These are phyloP conservation scores for Aegilops longissima DNA, from an alignment of 176 grass and related monocot genomes.

Conservation along the genomic window DNA sequence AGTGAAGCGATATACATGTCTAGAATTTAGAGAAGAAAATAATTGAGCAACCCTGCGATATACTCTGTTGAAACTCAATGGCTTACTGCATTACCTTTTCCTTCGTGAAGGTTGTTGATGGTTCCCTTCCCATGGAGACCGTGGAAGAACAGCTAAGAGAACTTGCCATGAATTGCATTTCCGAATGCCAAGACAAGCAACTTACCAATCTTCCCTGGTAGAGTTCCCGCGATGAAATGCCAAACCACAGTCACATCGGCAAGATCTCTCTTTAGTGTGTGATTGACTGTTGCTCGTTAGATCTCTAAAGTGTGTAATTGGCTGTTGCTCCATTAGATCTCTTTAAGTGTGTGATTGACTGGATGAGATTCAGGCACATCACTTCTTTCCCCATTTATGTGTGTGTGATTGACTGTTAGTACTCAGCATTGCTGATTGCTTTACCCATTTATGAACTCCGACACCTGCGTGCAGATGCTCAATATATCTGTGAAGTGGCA, in stretches of 20 bases:
- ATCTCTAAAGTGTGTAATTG: neutral
- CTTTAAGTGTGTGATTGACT: neutral
- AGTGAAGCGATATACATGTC: neutral
- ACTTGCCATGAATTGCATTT: constrained; percentile 49
- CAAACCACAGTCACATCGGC: neutral
- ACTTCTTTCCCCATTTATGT: neutral
- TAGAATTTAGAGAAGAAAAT: neutral
- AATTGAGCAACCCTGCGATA: neutral
- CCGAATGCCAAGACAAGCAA: constrained; percentile 58
- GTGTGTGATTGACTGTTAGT: too few relatives aligned
- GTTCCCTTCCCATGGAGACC: constrained; percentile 64
- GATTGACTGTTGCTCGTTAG: neutral
- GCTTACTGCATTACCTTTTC: constrained; percentile 2
- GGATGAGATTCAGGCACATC: neutral
- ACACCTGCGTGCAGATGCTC: neutral
- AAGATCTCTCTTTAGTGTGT: neutral
- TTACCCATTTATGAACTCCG: neutral
- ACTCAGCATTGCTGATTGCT: too few relatives aligned
- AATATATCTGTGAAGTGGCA: neutral
- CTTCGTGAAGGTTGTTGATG: constrained; percentile 56
- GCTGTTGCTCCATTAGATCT: neutral
- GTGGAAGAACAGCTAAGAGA: constrained; percentile 70
- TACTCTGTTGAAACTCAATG: too few relatives aligned
- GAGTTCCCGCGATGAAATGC: constrained; percentile 15
- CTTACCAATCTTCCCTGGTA: constrained; percentile 51